Conservation (phyloP, 352 stramenopile genomes). For the Phytophthora constricta region DNA sequence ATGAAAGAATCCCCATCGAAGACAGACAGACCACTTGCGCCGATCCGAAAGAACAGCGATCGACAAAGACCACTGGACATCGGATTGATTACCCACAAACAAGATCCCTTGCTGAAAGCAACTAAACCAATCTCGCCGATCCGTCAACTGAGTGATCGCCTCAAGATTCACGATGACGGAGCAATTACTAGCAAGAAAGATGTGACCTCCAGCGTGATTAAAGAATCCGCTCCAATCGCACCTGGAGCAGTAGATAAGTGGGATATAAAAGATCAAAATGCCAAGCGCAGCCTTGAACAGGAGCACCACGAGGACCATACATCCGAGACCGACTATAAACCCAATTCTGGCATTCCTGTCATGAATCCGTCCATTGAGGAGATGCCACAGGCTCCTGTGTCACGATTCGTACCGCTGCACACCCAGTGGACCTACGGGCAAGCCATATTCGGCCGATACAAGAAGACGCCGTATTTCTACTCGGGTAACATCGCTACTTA, state of each 20-base stretch:
- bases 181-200: conserved; percentile 5
- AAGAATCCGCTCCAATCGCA: neutral
- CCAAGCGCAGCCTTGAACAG: neutral
- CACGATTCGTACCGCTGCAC: conserved; percentile 60
- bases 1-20: conserved; percentile 5
- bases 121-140: conserved; percentile 5
- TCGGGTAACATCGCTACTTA: conserved; percentile 83
- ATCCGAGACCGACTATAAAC: conserved; percentile 7
- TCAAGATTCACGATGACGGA: conserved; percentile 19
- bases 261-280: neutral
- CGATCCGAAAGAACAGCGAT: conserved; percentile 23
- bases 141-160: conserved; percentile 19
- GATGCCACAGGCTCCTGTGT: neutral
- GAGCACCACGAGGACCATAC: neutral
- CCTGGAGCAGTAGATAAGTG: too few species aligned
- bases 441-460: conserved; percentile 69
- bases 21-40: conserved; percentile 12
- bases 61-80: conserved; percentile 30
- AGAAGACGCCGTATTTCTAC: conserved; percentile 78
- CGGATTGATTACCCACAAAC: conserved; percentile 14
- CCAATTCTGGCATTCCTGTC: neutral
- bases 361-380: neutral
- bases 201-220: neutral
- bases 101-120: conserved; percentile 5
- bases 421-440: conserved; percentile 71